Percentiles rank a stretch among this genome's conserved stretches.
These are phyloP conservation scores for Raphanus raphanistrum DNA, from an alignment of 345 rosid species.

Conservation along the genomic window DNA sequence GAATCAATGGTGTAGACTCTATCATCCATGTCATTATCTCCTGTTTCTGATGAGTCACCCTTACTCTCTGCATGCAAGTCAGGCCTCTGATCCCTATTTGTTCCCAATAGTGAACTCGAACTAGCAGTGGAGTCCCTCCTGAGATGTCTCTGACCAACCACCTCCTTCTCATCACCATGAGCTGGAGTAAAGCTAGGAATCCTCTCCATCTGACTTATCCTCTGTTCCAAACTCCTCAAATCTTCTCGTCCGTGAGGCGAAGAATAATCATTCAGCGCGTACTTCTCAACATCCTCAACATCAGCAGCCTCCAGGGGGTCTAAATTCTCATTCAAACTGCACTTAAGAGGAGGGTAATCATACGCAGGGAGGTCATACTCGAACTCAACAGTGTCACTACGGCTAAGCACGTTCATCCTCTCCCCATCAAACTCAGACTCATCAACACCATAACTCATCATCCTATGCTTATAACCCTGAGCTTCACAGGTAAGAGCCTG, in stretches of 20 bases:
- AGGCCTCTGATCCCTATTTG: constrained; percentile 47
- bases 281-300: constrained; percentile 74
- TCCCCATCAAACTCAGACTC: constrained; percentile 74
- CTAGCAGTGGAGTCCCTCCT: constrained; percentile 63
- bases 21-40: constrained; percentile 70
- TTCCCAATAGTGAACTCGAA: constrained; percentile 49
- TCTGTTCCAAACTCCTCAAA: constrained; percentile 70
- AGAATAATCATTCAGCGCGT: constrained; percentile 71
- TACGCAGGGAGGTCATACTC: constrained; percentile 51
- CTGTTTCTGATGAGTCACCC: constrained; percentile 58
- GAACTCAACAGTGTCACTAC: constrained; percentile 31
- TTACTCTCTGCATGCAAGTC: constrained; percentile 44
- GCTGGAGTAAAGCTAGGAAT: constrained; percentile 50
- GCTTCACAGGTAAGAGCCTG: constrained; percentile 79
- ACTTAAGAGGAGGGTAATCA: constrained; percentile 83
- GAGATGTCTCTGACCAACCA: constrained; percentile 58
- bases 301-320: constrained; percentile 51
- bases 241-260: constrained; percentile 50
- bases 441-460: constrained; percentile 86
- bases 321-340: constrained; percentile 63
- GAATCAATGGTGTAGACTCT: constrained; percentile 93
- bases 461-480: constrained; percentile 89
- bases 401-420: constrained; percentile 40
- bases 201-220: constrained; percentile 77
- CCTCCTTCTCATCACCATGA: constrained; percentile 71